These are phyloP conservation scores for Chenopodium formosanum DNA, from an alignment of 148 eudicot species.

Conservation along the genomic window DNA sequence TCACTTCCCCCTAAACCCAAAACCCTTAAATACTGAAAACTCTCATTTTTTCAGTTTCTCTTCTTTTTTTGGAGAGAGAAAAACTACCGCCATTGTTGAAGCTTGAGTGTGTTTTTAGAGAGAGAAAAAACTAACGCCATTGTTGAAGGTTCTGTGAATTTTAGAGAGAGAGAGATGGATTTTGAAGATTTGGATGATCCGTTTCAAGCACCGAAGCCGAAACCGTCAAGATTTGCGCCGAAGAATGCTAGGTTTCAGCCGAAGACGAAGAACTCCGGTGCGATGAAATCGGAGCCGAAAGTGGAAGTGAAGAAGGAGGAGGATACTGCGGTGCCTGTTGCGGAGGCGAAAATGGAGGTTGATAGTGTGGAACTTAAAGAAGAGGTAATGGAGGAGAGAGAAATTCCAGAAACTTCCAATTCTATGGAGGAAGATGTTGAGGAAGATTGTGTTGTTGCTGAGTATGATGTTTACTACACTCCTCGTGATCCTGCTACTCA, in stretches of 20 bases:
- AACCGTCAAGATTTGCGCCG: conserved; percentile 46
- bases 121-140: too few species aligned
- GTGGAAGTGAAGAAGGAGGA: conserved; percentile 10
- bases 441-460: conserved; percentile 38
- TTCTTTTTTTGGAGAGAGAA: not conserved
- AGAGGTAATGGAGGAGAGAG: not conserved
- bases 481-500: conserved; percentile 25
- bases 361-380: not conserved
- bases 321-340: not conserved
- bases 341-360: conserved; percentile 12
- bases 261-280: conserved; percentile 23
- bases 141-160: too few species aligned
- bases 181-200: conserved; percentile 55
- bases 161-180: conserved; percentile 40
- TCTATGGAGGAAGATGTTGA: conserved; percentile 24
- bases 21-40: not conserved
- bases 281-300: conserved; percentile 22
- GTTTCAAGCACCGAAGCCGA: conserved; percentile 37
- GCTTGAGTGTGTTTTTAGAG: too few species aligned
- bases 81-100: not conserved
- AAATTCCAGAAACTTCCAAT: not conserved
- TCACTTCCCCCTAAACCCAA: too few species aligned
- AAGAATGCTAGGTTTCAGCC: conserved; percentile 43
- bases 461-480: conserved; percentile 39
- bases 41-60: not conserved